A percentile compares a stretch with the other conserved stretches of the same genome.
Conservation (phyloP, 176 grass and related monocot genomes). For the Oryza officinalis region DNA sequence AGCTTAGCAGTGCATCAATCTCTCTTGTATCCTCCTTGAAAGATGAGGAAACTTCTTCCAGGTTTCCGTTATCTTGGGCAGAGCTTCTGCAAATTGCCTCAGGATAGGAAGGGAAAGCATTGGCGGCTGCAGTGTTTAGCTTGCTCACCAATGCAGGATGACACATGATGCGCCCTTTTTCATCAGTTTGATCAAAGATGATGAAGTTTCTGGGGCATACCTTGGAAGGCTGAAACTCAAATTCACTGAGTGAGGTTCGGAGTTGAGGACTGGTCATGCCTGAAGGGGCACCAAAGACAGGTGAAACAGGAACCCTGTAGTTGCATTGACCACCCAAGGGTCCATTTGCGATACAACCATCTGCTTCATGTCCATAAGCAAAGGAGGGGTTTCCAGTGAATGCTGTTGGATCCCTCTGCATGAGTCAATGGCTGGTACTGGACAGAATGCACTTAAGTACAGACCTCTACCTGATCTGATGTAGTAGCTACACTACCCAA, state of each 20-base stretch:
- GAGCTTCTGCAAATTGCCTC: constrained; percentile 35
- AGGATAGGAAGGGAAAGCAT: constrained; percentile 19
- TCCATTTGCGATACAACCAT: constrained; percentile 32
- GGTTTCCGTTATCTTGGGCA: constrained; percentile 2
- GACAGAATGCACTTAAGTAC: neutral
- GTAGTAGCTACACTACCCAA: constrained; percentile 24
- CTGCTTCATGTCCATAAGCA: constrained; percentile 41
- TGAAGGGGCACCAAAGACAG: constrained; percentile 10
- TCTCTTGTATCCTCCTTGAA: constrained; percentile 76
- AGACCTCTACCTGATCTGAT: constrained; percentile 16
- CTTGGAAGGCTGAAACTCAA: constrained; percentile 61
- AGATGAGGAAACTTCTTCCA: constrained; percentile 40
- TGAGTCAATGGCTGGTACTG: constrained; percentile 28
- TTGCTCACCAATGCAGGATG: constrained; percentile 63
- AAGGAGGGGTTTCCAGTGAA: constrained; percentile 43
- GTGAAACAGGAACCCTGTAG: constrained; percentile 34
- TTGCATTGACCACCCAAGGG: constrained; percentile 30
- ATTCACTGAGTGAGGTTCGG: constrained; percentile 18
- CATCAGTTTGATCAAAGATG: constrained; percentile 61
- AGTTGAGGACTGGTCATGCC: constrained; percentile 33
- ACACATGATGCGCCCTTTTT: constrained; percentile 60
- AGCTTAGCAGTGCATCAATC: constrained; percentile 71
- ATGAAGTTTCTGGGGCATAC: constrained; percentile 75
- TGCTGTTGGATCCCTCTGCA: constrained; percentile 68
- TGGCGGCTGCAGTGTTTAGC: constrained; percentile 30